These are phyloP conservation scores for Stagonosporopsis rhizophila DNA, from an alignment of 2,329 filamentous ascomycete species.

Conservation along the genomic window DNA sequence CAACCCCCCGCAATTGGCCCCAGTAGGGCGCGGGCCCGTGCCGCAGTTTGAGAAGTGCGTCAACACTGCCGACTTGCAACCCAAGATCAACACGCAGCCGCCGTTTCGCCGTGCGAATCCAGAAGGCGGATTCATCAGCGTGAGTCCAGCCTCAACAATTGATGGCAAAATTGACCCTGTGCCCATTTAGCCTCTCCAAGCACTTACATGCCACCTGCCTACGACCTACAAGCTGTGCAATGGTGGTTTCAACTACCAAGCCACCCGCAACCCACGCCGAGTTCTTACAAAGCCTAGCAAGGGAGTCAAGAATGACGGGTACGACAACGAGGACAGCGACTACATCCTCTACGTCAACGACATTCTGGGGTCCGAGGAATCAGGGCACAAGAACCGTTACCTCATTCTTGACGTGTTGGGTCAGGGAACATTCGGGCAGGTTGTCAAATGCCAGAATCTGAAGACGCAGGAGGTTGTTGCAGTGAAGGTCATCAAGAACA, in stretches of 20 bases:
- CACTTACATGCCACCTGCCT: constrained; percentile 88
- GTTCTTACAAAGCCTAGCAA: constrained; percentile 99
- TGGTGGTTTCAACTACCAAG: constrained; percentile 97
- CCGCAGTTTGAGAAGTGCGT: constrained; percentile 87
- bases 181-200: constrained; percentile 79
- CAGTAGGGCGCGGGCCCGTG: constrained; percentile 68
- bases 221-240: constrained; percentile 99
- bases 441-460: constrained; percentile 98
- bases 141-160: constrained; percentile 57
- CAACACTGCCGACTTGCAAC: constrained; percentile 75
- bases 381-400: constrained; percentile 98
- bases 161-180: constrained; percentile 26
- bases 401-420: constrained; percentile 96
- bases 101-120: constrained; percentile 92
- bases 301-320: constrained; percentile 97
- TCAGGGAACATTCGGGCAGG: constrained; percentile 97
- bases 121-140: constrained; percentile 97
- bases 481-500: constrained; percentile 99
- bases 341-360: constrained; percentile 99
- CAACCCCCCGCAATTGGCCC: constrained; percentile 57
- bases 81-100: constrained; percentile 85
- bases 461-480: constrained; percentile 98
- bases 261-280: constrained; percentile 91
- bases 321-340: constrained; percentile 98
- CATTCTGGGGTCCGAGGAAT: constrained; percentile 95